phyloP scores from a whole-genome alignment of 306 rosid species.

The Prinsepia uniflora region DNA sequence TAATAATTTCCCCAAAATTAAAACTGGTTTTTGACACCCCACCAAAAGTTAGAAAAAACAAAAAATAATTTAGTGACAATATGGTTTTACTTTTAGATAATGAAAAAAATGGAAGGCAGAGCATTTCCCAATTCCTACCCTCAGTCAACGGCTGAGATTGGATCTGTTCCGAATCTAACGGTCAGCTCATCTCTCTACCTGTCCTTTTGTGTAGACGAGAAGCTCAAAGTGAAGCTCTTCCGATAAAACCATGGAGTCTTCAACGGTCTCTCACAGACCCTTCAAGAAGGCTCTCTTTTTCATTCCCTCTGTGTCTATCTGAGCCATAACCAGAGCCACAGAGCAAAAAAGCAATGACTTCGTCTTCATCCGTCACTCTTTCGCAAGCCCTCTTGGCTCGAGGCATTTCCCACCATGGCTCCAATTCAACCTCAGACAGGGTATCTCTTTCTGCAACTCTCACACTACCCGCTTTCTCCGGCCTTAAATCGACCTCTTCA shows the following conservation, averaged over 20 bases:
- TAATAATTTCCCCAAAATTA: background rate
- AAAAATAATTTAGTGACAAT: background rate
- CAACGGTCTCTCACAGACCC: background rate
- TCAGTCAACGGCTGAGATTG: slow-evolving; percentile 38
- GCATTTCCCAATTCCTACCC: slow-evolving; percentile 40
- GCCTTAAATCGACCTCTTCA: slow-evolving; percentile 48
- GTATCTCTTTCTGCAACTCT: slow-evolving; percentile 50
- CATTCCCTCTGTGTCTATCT: slow-evolving; percentile 11
- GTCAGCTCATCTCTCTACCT: slow-evolving; percentile 35
- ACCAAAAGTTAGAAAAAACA: background rate
- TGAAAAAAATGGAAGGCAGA: slow-evolving; percentile 39
- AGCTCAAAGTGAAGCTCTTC: slow-evolving; percentile 26
- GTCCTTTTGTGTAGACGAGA: slow-evolving; percentile 36
- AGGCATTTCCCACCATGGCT: slow-evolving; percentile 52
- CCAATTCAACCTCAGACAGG: slow-evolving; percentile 45
- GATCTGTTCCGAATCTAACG: slow-evolving; percentile 29
- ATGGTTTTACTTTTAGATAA: background rate
- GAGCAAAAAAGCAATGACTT: slow-evolving; percentile 50
- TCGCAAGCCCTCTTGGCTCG: slow-evolving; percentile 68
- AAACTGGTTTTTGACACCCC: background rate
- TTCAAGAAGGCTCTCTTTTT: background rate
- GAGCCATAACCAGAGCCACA: slow-evolving; percentile 8
- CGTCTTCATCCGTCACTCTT: slow-evolving; percentile 69
- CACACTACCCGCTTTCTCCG: slow-evolving; percentile 52
- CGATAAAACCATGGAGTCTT: slow-evolving; percentile 21